A percentile compares a stretch with the other conserved stretches of the same genome.
Evolutionary conservation across 345 rosid species (phyloP).

Genomic region (Salix purpurea): DNA sequence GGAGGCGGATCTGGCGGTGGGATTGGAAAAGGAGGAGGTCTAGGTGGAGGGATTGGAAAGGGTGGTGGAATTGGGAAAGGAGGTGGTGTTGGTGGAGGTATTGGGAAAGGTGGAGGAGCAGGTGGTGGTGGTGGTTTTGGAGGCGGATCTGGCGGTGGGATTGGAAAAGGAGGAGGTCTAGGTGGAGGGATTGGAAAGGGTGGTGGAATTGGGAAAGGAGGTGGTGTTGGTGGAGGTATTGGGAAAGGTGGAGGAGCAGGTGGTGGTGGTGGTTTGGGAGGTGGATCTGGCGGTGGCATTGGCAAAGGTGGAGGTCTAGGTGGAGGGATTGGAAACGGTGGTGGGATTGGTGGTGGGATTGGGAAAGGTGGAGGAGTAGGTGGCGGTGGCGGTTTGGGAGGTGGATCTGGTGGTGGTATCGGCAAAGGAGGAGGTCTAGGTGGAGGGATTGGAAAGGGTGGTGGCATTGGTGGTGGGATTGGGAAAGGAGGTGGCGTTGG

Average conservation of each 20-base stretch:
- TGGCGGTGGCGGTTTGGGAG: slow-evolving; percentile 13
- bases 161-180: slow-evolving; percentile 5
- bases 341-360: slow-evolving; percentile 9
- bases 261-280: background rate
- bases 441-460: background rate
- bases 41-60: slow-evolving; percentile 11
- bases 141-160: background rate
- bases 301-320: slow-evolving; percentile 15
- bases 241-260: slow-evolving; percentile 7
- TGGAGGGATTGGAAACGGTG: background rate
- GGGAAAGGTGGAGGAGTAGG: slow-evolving; percentile 23
- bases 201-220: background rate
- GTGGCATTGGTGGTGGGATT: slow-evolving; percentile 6
- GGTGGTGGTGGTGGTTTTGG: slow-evolving; percentile 26
- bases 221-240: background rate
- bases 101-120: slow-evolving; percentile 27
- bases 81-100: slow-evolving; percentile 31
- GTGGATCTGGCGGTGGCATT: slow-evolving; percentile 9
- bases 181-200: slow-evolving; percentile 17
- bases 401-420: slow-evolving; percentile 9
- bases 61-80: slow-evolving; percentile 32
- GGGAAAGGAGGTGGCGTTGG: slow-evolving; percentile 18
- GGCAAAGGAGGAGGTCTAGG: background rate
- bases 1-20: slow-evolving; percentile 5
- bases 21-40: slow-evolving; percentile 23